Evolutionary conservation across 768 basidiomycete genomes (phyloP), one percentile per base, ranked within the genome.

Genomic region (Kwoniella dejecticola): DNA sequence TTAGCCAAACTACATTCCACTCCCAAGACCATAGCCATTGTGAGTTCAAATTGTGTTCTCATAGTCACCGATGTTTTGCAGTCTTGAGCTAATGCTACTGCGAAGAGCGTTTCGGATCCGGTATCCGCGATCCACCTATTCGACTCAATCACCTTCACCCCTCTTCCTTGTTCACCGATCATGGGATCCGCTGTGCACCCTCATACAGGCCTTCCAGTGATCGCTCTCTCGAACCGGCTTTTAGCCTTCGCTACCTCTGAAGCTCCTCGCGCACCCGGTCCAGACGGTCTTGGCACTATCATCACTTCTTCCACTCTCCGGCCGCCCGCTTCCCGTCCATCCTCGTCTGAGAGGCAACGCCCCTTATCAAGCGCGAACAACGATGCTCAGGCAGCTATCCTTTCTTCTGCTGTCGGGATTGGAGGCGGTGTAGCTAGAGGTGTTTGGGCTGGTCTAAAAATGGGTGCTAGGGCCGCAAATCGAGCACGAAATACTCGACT

Each of bases 381-480:
- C 3, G 55, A 58, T 21, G 29, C 52, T 12, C 48, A 46, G 36
- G 26, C 62, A 5, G 66, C 63, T 17, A n/a, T 71, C 1, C 21
- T 72, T 11, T 52, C 66, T 1, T 70, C 74, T 4, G 74, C 71
- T 4, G 66, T 69, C 0, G 68, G 63, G 40, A 67, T 76, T 24
- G 72, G 74, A 5, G 69, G 69, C n/a, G 71, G 66, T 7, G 71
- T 71, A 1, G 74, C 71, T 13, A 29, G 68, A 49, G 74, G 74
- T 2, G 71, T 76, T 5, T 76, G 74, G 74, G 74, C 74, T 24
- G 74, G 74, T 2, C 7, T 76, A n/a, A 73, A 70, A 46, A 67
- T 67, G 63, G 71, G 74, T 19, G 74, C 70, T 2, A 57, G 64
- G 57, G 74, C 70, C 23, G 74, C 74, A 17, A 45, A 60, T 29